phyloP scores from a whole-genome alignment of 257 asterid species.

The Solanum megistacrolobum region DNA sequence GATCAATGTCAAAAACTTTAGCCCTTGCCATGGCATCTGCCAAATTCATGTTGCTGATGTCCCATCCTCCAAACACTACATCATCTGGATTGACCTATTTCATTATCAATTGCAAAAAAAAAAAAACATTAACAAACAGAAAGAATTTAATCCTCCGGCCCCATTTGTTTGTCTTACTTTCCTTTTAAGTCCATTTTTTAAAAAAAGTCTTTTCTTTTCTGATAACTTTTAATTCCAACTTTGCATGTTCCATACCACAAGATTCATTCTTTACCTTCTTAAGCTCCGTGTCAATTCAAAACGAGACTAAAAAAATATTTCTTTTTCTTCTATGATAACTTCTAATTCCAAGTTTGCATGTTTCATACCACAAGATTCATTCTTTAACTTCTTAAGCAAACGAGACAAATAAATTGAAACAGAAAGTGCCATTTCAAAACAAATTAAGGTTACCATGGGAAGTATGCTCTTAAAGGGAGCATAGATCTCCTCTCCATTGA shows the following conservation, averaged over 20 bases:
- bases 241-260: not conserved
- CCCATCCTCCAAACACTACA: conserved; percentile 98
- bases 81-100: conserved; percentile 87
- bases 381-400: not conserved
- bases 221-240: not conserved
- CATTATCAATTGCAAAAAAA: not conserved
- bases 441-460: conserved; percentile 58
- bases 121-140: not conserved
- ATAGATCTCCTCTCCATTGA: conserved; percentile 93
- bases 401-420: not conserved
- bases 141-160: not conserved
- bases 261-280: not conserved
- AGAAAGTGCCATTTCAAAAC: not conserved
- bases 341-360: no score
- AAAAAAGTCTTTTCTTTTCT: not conserved
- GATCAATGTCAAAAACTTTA: conserved; percentile 84
- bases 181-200: not conserved
- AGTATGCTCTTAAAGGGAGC: conserved; percentile 96
- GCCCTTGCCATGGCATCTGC: conserved; percentile 98
- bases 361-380: not conserved
- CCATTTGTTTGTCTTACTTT: not conserved
- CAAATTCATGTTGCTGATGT: conserved; percentile 84
- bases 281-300: not conserved
- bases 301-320: no score
- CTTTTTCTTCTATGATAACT: no score